These are phyloP conservation scores for Chaetomium tenue DNA, from an alignment of 495 filamentous ascomycete species.

Conservation along the genomic window DNA sequence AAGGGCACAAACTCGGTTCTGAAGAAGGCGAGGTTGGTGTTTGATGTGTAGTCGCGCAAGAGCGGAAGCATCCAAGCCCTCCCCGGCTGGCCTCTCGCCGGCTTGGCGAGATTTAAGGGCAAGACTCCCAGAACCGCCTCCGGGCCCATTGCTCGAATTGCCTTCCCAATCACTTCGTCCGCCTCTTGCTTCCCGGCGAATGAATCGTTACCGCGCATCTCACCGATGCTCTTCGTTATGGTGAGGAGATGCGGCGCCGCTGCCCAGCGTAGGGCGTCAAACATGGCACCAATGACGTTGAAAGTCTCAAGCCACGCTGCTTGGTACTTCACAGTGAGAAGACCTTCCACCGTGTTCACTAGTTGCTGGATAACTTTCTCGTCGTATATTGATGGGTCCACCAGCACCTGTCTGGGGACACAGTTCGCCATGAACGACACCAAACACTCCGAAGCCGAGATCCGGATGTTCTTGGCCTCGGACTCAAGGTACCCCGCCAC, in stretches of 20 bases:
- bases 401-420: conserved; percentile 71
- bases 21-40: conserved; percentile 85
- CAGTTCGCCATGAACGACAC: conserved; percentile 89
- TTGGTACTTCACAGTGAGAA: conserved; percentile 88
- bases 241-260: conserved; percentile 71
- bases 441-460: conserved; percentile 91
- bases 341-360: conserved; percentile 60
- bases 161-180: conserved; percentile 80
- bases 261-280: conserved; percentile 82
- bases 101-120: conserved; percentile 78
- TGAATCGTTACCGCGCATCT: conserved; percentile 81
- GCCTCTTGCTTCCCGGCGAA: conserved; percentile 95
- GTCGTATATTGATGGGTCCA: conserved; percentile 85
- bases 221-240: conserved; percentile 74
- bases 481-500: conserved; percentile 79
- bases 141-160: conserved; percentile 84
- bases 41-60: conserved; percentile 77
- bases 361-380: conserved; percentile 80
- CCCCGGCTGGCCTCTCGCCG: conserved; percentile 71
- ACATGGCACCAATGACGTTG: conserved; percentile 80
- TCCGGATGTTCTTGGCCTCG: conserved; percentile 82
- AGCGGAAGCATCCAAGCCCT: conserved; percentile 94
- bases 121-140: conserved; percentile 74
- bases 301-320: conserved; percentile 95
- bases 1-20: conserved; percentile 79